Evolutionary conservation across 2,329 filamentous ascomycete species (phyloP).

Genomic region (Exserohilum turcica): DNA sequence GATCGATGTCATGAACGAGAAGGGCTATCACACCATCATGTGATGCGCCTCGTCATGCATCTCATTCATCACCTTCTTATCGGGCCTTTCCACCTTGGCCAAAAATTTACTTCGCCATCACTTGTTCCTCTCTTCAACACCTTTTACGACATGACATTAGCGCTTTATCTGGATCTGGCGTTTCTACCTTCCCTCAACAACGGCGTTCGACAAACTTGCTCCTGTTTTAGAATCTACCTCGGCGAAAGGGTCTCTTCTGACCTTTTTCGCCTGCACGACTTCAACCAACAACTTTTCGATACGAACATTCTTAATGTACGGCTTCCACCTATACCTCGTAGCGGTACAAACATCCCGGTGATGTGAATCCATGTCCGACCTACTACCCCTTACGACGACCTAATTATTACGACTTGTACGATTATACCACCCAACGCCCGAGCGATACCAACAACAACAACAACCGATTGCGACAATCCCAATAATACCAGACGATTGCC

Average conservation of each 20-base stretch:
- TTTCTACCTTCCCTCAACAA: constrained; percentile 5
- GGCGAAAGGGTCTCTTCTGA: constrained; percentile 19
- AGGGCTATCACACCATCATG: constrained; percentile 62
- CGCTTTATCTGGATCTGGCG: constrained; percentile 11
- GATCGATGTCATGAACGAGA: constrained; percentile 63
- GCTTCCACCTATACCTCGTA: constrained; percentile 24
- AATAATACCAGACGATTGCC: constrained; percentile 19
- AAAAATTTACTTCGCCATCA: constrained; percentile 7
- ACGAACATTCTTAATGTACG: constrained; percentile 36
- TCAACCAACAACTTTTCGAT: constrained; percentile 13
- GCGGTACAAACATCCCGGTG: constrained; percentile 29
- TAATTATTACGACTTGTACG: constrained; percentile 3
- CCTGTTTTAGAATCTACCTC: constrained; percentile 13
- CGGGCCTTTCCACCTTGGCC: background rate
- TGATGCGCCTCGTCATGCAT: constrained; percentile 38
- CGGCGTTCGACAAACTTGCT: constrained; percentile 16
- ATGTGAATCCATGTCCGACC: constrained; percentile 23
- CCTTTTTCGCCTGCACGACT: constrained; percentile 22
- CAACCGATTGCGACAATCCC: constrained; percentile 7
- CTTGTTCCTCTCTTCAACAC: constrained; percentile 5
- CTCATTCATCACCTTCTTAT: constrained; percentile 8
- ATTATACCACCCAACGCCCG: constrained; percentile 6
- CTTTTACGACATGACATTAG: constrained; percentile 1
- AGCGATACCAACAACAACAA: constrained; percentile 14
- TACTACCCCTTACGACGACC: constrained; percentile 12